A percentile compares a stretch with the other conserved stretches of the same genome.
phyloP scores from a whole-genome alignment of 192 early-diverging fungal species.

The Thoreauomyces humboldtii region DNA sequence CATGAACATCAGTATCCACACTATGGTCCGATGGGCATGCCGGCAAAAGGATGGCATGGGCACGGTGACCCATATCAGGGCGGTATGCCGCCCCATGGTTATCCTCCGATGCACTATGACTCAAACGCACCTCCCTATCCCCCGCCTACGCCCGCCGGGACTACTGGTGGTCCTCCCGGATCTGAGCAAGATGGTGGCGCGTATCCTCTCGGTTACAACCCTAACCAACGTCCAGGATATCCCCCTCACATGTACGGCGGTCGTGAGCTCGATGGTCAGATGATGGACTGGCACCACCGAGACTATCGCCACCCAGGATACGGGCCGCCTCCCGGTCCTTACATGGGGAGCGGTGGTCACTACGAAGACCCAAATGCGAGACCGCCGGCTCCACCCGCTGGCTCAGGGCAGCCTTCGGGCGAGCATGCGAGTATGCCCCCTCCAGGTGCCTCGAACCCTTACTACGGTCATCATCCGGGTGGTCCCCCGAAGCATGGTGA shows the following conservation, averaged over 20 bases:
- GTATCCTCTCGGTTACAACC: constrained; percentile 12
- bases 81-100: constrained; percentile 15
- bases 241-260: constrained; percentile 12
- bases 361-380: constrained; percentile 17
- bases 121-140: not conserved
- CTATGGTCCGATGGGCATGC: constrained; percentile 20
- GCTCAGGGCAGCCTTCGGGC: not conserved
- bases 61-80: constrained; percentile 22
- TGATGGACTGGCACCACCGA: constrained; percentile 27
- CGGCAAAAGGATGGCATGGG: constrained; percentile 20
- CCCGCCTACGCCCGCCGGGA: not conserved
- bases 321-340: constrained; percentile 1
- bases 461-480: constrained; percentile 21
- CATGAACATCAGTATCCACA: constrained; percentile 20
- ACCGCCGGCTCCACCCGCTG: not conserved
- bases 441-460: not conserved
- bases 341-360: not conserved
- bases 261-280: constrained; percentile 11
- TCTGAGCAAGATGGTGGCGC: constrained; percentile 8
- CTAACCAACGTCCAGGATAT: constrained; percentile 1
- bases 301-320: constrained; percentile 21
- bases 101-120: constrained; percentile 9
- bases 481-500: constrained; percentile 6
- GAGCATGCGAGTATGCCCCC: not conserved
- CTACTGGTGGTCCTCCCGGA: not conserved